Percentiles rank a stretch among this genome's conserved stretches.
phyloP scores from a whole-genome alignment of 331 rosid species.

The Saraca asoca region DNA sequence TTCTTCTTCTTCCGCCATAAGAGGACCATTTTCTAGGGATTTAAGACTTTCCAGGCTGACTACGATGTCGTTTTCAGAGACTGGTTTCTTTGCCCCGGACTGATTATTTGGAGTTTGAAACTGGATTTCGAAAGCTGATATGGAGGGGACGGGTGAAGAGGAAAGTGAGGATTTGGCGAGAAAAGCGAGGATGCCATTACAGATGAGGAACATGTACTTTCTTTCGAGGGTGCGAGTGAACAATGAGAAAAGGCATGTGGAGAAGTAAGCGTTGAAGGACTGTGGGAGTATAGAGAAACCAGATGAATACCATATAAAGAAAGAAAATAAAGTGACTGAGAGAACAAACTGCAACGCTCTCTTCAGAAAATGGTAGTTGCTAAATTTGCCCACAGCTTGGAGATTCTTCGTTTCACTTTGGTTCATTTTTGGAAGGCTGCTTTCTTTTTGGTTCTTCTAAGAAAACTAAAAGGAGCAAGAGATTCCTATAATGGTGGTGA shows the following conservation, averaged over 20 bases:
- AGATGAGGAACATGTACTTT: constrained; percentile 73
- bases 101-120: constrained; percentile 2
- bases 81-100: constrained; percentile 14
- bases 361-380: constrained; percentile 31
- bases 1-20: constrained; percentile 25
- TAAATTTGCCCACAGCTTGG: constrained; percentile 11
- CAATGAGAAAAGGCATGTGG: constrained; percentile 52
- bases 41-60: neutral
- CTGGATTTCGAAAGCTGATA: constrained; percentile 7
- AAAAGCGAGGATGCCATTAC: constrained; percentile 67
- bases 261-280: constrained; percentile 55
- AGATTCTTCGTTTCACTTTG: constrained; percentile 29
- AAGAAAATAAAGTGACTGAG: constrained; percentile 43
- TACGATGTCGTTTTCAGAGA: neutral
- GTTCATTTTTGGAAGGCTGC: constrained; percentile 30
- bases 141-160: constrained; percentile 18
- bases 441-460: neutral
- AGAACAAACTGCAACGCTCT: constrained; percentile 41
- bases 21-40: neutral
- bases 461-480: neutral
- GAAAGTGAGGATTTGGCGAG: constrained; percentile 46
- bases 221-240: constrained; percentile 59
- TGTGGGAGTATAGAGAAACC: constrained; percentile 46
- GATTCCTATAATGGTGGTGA: no score
- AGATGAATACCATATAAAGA: constrained; percentile 42